Evolutionary conservation across 441 rosid genomes (phyloP).

Genomic region (Erodium moschatum): DNA sequence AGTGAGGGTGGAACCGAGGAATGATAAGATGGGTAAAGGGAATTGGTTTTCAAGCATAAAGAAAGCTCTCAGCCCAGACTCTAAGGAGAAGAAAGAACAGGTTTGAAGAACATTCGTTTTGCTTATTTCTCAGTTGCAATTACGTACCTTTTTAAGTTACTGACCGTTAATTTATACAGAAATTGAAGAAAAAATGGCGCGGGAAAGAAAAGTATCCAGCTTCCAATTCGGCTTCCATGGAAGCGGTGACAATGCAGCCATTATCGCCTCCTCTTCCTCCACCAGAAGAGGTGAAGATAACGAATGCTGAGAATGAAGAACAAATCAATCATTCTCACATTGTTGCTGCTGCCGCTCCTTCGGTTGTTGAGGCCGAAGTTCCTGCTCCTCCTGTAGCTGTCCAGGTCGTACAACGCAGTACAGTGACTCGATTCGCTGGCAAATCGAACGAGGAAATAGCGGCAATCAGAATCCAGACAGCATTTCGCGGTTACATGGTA

Average conservation of each 20-base stretch:
- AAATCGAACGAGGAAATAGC: constrained; percentile 68
- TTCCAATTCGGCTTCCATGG: constrained; percentile 31
- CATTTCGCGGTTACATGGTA: constrained; percentile 78
- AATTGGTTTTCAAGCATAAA: constrained; percentile 83
- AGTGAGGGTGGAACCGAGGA: constrained; percentile 27
- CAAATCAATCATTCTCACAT: constrained; percentile 25
- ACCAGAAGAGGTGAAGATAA: constrained; percentile 41
- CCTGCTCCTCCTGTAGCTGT: constrained; percentile 32
- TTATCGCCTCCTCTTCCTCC: constrained; percentile 31
- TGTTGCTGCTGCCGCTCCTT: constrained; percentile 32
- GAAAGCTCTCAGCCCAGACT: constrained; percentile 75
- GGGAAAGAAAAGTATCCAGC: constrained; percentile 40
- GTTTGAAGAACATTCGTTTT: constrained; percentile 23
- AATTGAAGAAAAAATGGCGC: constrained; percentile 43
- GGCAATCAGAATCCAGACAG: constrained; percentile 74
- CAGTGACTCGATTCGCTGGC: constrained; percentile 38
- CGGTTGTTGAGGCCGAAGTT: constrained; percentile 21
- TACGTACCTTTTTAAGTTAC: not conserved
- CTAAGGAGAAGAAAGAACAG: constrained; percentile 58
- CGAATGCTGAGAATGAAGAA: constrained; percentile 38
- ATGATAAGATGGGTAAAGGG: constrained; percentile 50
- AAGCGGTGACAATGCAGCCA: constrained; percentile 23
- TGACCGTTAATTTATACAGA: constrained; percentile 29
- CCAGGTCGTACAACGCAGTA: constrained; percentile 34
- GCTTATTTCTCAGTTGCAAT: not conserved